Percentiles rank a stretch among this genome's conserved stretches.
Evolutionary conservation across 1,284 basidiomycete species (phyloP).

Genomic region (Sparassis latifolia): DNA sequence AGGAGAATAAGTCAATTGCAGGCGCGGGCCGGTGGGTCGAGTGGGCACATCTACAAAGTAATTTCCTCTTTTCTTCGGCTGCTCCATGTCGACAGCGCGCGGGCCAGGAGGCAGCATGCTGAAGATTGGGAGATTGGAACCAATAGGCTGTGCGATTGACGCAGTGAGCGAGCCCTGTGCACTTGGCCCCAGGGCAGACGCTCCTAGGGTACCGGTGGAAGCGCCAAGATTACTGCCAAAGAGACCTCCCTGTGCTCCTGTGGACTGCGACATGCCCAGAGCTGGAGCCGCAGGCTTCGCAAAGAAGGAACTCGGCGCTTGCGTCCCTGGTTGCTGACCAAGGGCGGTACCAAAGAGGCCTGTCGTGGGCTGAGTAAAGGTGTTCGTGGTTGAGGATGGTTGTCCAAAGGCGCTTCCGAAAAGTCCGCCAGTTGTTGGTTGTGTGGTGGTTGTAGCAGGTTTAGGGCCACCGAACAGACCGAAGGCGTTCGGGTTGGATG

Average conservation of each 20-base stretch:
- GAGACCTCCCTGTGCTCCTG: slow-evolving; percentile 33
- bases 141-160: slow-evolving; percentile 89
- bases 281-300: slow-evolving; percentile 33
- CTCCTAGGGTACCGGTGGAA: slow-evolving; percentile 30
- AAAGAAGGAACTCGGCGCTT: slow-evolving; percentile 34
- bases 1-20: slow-evolving; percentile 57
- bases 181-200: slow-evolving; percentile 32
- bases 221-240: slow-evolving; percentile 39
- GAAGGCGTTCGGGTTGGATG: slow-evolving; percentile 20
- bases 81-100: slow-evolving; percentile 52
- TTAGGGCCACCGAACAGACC: slow-evolving; percentile 25
- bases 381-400: slow-evolving; percentile 24
- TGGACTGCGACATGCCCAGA: slow-evolving; percentile 30
- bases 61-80: slow-evolving; percentile 64
- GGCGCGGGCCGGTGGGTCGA: slow-evolving; percentile 54
- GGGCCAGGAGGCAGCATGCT: slow-evolving; percentile 67
- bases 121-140: slow-evolving; percentile 74
- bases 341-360: slow-evolving; percentile 37
- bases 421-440: slow-evolving; percentile 30
- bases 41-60: slow-evolving; percentile 68
- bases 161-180: slow-evolving; percentile 63
- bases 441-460: slow-evolving; percentile 21
- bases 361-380: slow-evolving; percentile 17
- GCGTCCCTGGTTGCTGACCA: slow-evolving; percentile 27
- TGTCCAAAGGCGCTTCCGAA: slow-evolving; percentile 33